These are phyloP conservation scores for Beauveria brongniartii DNA, from an alignment of 2,329 filamentous ascomycete genomes.

Conservation along the genomic window DNA sequence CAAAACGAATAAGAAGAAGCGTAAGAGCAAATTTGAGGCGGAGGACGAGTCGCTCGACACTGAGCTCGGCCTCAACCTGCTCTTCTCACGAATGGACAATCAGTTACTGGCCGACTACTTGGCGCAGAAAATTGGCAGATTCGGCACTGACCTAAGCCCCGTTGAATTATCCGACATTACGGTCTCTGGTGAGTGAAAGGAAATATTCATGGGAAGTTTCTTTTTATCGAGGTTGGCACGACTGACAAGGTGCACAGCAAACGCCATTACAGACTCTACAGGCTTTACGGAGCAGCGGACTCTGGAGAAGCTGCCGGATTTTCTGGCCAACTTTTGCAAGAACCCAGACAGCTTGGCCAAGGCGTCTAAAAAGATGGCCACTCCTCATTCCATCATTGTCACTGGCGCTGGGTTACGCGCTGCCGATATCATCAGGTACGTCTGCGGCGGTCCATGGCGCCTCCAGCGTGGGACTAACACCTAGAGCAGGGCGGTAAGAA, in stretches of 20 bases:
- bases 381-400: slow-evolving; percentile 84
- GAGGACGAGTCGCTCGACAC: slow-evolving; percentile 54
- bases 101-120: slow-evolving; percentile 79
- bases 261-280: slow-evolving; percentile 71
- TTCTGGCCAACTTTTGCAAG: slow-evolving; percentile 60
- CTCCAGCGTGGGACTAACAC: slow-evolving; percentile 15
- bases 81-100: slow-evolving; percentile 75
- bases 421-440: slow-evolving; percentile 69
- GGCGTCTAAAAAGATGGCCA: slow-evolving; percentile 59
- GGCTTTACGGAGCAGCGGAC: slow-evolving; percentile 59
- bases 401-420: slow-evolving; percentile 76
- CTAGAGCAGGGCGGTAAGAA: slow-evolving; percentile 53
- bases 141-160: slow-evolving; percentile 70
- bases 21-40: slow-evolving; percentile 43
- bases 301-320: slow-evolving; percentile 67
- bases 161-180: slow-evolving; percentile 80
- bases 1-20: slow-evolving; percentile 47
- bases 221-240: slow-evolving; percentile 26
- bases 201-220: slow-evolving; percentile 21
- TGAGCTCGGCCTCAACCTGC: slow-evolving; percentile 68
- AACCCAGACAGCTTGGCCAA: slow-evolving; percentile 52
- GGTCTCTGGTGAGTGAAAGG: slow-evolving; percentile 52
- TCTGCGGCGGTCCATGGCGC: neutral
- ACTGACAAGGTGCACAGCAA: slow-evolving; percentile 41
- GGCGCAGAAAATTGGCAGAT: slow-evolving; percentile 67